Percentiles rank a stretch among this genome's conserved stretches.
phyloP scores from a whole-genome alignment of 805 yeast species.

The Komagataella phaffii region DNA sequence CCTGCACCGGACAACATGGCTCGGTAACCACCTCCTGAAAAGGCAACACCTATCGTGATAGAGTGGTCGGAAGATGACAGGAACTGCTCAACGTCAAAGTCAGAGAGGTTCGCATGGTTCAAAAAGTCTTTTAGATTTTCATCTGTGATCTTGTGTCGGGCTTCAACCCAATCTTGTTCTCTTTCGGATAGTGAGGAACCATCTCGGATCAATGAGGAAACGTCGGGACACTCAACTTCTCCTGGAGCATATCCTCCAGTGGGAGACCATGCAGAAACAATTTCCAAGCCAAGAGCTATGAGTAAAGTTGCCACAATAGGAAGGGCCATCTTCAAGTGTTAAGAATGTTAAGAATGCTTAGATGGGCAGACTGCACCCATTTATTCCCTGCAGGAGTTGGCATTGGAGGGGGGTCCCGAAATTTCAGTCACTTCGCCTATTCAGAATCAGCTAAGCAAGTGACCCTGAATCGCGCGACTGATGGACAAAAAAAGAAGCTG shows the following conservation, averaged over 20 bases:
- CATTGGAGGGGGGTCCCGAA: background rate
- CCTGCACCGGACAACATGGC: conserved; percentile 87
- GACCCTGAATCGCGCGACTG: background rate
- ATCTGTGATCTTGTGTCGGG: conserved; percentile 31
- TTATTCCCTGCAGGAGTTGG: background rate
- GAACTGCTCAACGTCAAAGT: conserved; percentile 31
- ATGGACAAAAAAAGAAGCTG: background rate
- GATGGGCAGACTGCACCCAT: background rate
- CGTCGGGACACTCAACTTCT: conserved; percentile 35
- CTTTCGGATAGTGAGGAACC: conserved; percentile 30
- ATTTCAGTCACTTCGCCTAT: background rate
- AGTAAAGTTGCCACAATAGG: background rate
- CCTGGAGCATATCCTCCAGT: conserved; percentile 52
- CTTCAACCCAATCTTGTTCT: conserved; percentile 40
- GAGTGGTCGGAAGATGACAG: conserved; percentile 23
- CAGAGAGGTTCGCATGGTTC: conserved; percentile 28
- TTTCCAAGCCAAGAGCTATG: background rate
- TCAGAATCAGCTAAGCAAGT: background rate
- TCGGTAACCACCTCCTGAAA: conserved; percentile 84
- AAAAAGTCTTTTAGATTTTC: conserved; percentile 31
- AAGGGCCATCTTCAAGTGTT: background rate
- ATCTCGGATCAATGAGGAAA: conserved; percentile 22
- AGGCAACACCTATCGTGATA: conserved; percentile 43
- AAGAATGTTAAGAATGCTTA: background rate
- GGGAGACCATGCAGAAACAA: conserved; percentile 31